These are phyloP conservation scores for Podila epicladia DNA, from an alignment of 192 early-diverging fungal species.

Conservation along the genomic window DNA sequence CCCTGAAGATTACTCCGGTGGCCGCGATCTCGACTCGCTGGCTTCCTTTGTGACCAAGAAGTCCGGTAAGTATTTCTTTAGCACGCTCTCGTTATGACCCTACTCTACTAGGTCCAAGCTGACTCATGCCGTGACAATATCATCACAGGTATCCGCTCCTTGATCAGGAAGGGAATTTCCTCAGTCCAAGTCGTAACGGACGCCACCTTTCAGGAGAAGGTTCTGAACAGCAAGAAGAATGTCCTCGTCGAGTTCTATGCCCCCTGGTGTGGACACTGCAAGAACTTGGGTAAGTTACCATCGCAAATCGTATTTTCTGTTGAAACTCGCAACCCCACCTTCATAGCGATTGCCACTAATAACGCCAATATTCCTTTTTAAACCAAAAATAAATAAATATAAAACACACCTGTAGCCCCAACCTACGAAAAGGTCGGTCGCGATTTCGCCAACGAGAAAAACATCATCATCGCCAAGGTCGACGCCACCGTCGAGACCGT, in stretches of 20 bases:
- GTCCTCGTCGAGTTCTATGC: conserved; percentile 94
- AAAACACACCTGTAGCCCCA: conserved; percentile 71
- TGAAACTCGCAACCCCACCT: too few relatives aligned
- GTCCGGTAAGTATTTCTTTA: conserved; percentile 60
- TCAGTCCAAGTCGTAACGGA: conserved; percentile 75
- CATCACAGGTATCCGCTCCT: conserved; percentile 57
- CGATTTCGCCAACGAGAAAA: conserved; percentile 79
- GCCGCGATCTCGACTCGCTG: conserved; percentile 82
- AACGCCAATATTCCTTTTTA: too few relatives aligned
- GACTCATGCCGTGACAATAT: not conserved
- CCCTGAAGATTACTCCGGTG: conserved; percentile 80
- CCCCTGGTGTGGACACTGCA: conserved; percentile 87
- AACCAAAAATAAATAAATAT: too few relatives aligned
- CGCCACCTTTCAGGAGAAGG: conserved; percentile 77
- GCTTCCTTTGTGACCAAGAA: conserved; percentile 79
- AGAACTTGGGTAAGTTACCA: conserved; percentile 55
- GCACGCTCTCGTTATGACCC: not conserved
- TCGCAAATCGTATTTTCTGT: not conserved
- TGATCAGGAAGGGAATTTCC: conserved; percentile 71
- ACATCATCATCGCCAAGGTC: conserved; percentile 87
- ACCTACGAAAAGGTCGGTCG: conserved; percentile 91
- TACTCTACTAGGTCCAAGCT: not conserved
- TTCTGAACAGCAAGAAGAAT: conserved; percentile 72
- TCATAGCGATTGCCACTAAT: too few relatives aligned
- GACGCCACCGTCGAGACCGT: conserved; percentile 79